Base-by-base conservation (phyloP, 768 basidiomycete species). In the Mrakia gelida region DNA sequence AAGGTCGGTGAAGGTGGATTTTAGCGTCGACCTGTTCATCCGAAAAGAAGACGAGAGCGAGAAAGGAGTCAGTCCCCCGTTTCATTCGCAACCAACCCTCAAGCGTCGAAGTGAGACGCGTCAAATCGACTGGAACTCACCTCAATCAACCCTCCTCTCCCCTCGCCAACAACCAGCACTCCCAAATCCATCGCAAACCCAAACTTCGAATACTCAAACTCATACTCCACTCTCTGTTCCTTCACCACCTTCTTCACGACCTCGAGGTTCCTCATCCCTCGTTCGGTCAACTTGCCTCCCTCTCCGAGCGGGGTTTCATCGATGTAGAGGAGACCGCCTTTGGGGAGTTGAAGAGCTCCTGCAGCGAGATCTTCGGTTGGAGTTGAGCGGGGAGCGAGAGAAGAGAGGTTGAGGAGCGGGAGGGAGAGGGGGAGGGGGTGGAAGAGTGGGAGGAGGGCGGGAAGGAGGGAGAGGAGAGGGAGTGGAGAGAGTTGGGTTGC, bases 221-320 rank as follows among this genome's bases (percentile, higher is more conserved):
- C 79, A 71, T 82, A 83, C 0, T 78, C 79, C 18, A 84, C 76
- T 71, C 81, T 83, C 56, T 82, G 82, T 61, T 82, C 79, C 16
- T 79, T 65, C 38, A 84, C 45, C 18, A 81, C 78, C 28, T 77
- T 80, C 3, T 80, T 72, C n/a, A 82, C 75, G 15, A 79, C 73
- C 13, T 81, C 81, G 8, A 84, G n/a, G 73, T 84, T 84, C 1
- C 80, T 56, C 3, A 84, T 80, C 16, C 83, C 83, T 21, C 75
- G 73, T 49, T 84, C 82, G 38, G 80, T 76, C 21, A 84, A 79
- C 65, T 76, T 81, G 6, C 78, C 78, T 13, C 83, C 83, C 70
- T 83, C 82, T 10, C 80, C 80, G 30, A 84, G 76, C 0, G 54
- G 38, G 0, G 59, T 73, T 71, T 82, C 76, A 73, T 83, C 81